A percentile compares a stretch with the other conserved stretches of the same genome.
Evolutionary conservation across 2,329 filamentous ascomycete genomes (phyloP).

Genomic region (Penicillium griseofulvum): DNA sequence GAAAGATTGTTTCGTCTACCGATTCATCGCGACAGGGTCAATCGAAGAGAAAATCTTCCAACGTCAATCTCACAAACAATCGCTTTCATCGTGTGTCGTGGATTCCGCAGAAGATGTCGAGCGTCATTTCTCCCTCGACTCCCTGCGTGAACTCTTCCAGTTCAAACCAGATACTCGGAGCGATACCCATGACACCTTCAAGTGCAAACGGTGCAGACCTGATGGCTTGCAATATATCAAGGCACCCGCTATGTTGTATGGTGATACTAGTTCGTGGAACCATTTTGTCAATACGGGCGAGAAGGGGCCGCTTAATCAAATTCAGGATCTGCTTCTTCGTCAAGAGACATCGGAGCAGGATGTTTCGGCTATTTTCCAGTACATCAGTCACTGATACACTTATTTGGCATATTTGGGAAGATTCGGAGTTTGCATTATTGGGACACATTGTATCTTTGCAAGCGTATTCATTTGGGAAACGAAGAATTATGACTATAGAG

Average conservation of each 20-base stretch:
- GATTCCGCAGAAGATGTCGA: conserved; percentile 97
- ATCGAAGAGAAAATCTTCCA: conserved; percentile 99
- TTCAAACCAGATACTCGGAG: conserved; percentile 80
- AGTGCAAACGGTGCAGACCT: conserved; percentile 89
- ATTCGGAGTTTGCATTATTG: neutral
- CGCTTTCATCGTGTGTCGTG: conserved; percentile 90
- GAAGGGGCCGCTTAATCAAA: conserved; percentile 66
- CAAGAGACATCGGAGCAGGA: conserved; percentile 77
- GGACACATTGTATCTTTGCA: neutral
- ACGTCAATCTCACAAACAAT: conserved; percentile 96
- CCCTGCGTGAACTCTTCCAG: conserved; percentile 88
- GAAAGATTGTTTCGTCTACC: conserved; percentile 98
- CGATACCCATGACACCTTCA: conserved; percentile 98
- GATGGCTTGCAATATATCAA: conserved; percentile 87
- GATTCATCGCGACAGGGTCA: conserved; percentile 97
- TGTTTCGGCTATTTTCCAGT: conserved; percentile 96
- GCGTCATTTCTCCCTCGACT: conserved; percentile 90
- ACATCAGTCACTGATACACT: conserved; percentile 75
- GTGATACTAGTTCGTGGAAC: conserved; percentile 99
- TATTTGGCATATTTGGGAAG: neutral
- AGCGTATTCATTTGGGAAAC: conserved; percentile 1
- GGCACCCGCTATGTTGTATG: conserved; percentile 91
- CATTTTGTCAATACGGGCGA: conserved; percentile 81
- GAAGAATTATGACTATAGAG: conserved; percentile 1
- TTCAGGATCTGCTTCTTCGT: conserved; percentile 85